Conservation (phyloP, 2,329 filamentous ascomycete species). For the Sporothrix inflata region DNA sequence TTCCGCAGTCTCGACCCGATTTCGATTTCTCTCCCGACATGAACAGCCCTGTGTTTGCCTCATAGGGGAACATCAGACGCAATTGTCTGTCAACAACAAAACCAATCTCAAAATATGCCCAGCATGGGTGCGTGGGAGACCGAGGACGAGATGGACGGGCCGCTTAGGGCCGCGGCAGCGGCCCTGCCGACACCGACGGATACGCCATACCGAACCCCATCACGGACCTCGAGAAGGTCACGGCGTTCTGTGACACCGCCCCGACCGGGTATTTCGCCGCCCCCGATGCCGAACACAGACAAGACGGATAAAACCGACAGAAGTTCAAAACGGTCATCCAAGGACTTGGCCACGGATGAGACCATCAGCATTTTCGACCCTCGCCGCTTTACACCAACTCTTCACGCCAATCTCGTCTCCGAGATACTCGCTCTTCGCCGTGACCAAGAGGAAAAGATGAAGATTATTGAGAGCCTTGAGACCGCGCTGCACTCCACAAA, state of each 20-base stretch:
- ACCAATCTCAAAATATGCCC: slow-evolving; percentile 27
- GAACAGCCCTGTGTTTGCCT: slow-evolving; percentile 22
- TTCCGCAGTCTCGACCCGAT: neutral
- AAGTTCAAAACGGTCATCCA: slow-evolving; percentile 55
- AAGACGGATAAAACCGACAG: slow-evolving; percentile 51
- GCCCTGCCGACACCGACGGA: slow-evolving; percentile 70
- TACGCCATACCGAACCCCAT: slow-evolving; percentile 73
- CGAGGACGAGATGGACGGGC: slow-evolving; percentile 63
- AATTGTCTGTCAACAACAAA: slow-evolving; percentile 11
- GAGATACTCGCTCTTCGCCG: slow-evolving; percentile 87
- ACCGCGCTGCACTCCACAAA: slow-evolving; percentile 69
- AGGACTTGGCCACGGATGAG: slow-evolving; percentile 67
- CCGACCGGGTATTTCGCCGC: slow-evolving; percentile 62
- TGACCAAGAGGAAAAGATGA: slow-evolving; percentile 88
- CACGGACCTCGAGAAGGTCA: slow-evolving; percentile 63
- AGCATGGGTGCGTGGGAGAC: slow-evolving; percentile 64
- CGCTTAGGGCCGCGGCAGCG: slow-evolving; percentile 51
- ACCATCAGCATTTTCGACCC: slow-evolving; percentile 79
- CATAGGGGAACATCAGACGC: slow-evolving; percentile 23
- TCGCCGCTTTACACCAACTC: slow-evolving; percentile 87
- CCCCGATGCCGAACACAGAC: slow-evolving; percentile 49
- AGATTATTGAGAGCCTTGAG: slow-evolving; percentile 84
- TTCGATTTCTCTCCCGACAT: slow-evolving; percentile 26
- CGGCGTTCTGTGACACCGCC: slow-evolving; percentile 70
- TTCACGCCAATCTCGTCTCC: slow-evolving; percentile 92